Evolutionary conservation across 306 rosid species (phyloP).

Genomic region (Vigna unguiculata): DNA sequence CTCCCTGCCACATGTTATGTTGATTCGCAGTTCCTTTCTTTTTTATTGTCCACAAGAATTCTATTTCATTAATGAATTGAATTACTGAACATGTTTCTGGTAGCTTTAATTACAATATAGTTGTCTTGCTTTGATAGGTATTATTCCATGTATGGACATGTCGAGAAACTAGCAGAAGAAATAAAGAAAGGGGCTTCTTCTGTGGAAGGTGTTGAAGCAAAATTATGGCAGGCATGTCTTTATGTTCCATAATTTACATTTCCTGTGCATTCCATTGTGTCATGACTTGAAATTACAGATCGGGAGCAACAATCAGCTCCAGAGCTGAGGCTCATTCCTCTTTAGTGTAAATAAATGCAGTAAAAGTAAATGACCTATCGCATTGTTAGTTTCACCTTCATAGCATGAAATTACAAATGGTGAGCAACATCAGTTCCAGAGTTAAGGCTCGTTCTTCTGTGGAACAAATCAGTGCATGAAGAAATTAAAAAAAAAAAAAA

Average conservation of each 20-base stretch:
- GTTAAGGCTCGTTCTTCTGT: constrained; percentile 1
- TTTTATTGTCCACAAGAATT: neutral
- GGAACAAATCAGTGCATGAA: constrained; percentile 3
- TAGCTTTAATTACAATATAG: neutral
- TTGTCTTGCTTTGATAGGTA: constrained; percentile 61
- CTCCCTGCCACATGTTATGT: neutral
- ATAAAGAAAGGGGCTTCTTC: constrained; percentile 90
- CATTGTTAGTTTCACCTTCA: neutral
- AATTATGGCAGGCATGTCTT: constrained; percentile 83
- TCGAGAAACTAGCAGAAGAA: constrained; percentile 88
- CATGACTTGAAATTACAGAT: constrained; percentile 13
- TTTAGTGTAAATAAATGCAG: neutral
- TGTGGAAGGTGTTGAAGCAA: constrained; percentile 89
- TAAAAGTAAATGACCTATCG: constrained; percentile 10
- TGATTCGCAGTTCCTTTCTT: constrained; percentile 8
- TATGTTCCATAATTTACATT: constrained; percentile 21
- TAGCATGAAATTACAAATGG: constrained; percentile 7
- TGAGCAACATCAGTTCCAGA: constrained; percentile 13
- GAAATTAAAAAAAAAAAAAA: neutral
- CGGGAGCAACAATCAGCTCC: constrained; percentile 10
- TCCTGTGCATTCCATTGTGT: constrained; percentile 34
- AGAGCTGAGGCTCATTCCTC: constrained; percentile 1
- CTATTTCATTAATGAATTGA: constrained; percentile 12
- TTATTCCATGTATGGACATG: constrained; percentile 98
- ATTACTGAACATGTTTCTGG: constrained; percentile 26